Conservation (phyloP, 2,329 filamentous ascomycete genomes). For the Epichloe sibirici region DNA sequence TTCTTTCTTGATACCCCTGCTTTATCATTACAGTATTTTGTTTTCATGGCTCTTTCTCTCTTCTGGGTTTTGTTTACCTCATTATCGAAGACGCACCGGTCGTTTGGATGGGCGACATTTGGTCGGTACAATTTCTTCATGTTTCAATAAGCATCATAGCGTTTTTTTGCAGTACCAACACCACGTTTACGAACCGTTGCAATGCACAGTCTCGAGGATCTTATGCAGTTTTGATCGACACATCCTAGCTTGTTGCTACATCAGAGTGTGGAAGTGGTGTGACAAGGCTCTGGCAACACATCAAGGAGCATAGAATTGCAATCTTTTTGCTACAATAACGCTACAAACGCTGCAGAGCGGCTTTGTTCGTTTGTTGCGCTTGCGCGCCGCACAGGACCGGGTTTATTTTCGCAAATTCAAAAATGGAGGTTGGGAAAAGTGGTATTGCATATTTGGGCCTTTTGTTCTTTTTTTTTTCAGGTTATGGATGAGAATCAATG, state of each 20-base stretch:
- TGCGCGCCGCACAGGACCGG: not conserved
- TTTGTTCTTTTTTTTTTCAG: not conserved
- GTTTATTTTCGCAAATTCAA: not conserved
- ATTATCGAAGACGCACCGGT: not conserved
- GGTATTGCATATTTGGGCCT: not conserved
- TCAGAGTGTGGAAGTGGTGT: not conserved
- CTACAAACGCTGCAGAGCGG: not conserved
- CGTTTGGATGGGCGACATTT: not conserved
- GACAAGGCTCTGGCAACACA: not conserved
- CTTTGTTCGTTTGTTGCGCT: not conserved
- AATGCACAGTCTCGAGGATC: not conserved
- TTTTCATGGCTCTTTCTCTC: not conserved
- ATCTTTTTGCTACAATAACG: not conserved
- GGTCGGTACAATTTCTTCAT: not conserved
- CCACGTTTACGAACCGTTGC: not conserved
- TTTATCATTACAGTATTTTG: not conserved
- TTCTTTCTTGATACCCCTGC: conserved; percentile 7
- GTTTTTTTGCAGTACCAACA: not conserved
- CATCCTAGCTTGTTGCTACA: not conserved
- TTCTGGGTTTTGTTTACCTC: not conserved
- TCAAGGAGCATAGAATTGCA: not conserved
- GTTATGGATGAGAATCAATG: not conserved
- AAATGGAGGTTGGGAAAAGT: not conserved
- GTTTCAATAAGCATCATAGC: not conserved
- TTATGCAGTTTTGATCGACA: not conserved